Evolutionary conservation across 2,329 filamentous ascomycete species (phyloP).

Genomic region (Stemphylium lycopersici): DNA sequence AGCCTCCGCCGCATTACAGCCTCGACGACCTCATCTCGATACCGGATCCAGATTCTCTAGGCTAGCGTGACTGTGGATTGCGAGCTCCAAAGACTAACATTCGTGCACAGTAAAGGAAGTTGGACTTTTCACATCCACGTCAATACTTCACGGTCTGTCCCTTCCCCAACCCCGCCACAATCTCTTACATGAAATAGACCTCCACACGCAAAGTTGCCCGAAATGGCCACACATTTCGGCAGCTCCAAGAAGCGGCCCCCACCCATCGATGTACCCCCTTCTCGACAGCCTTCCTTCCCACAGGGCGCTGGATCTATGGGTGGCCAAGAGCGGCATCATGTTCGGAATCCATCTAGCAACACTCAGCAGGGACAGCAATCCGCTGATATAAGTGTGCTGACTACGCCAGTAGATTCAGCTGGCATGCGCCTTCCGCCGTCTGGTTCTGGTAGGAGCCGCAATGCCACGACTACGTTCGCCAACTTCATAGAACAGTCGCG

Average conservation of each 20-base stretch:
- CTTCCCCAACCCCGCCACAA: background rate
- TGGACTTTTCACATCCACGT: background rate
- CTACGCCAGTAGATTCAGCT: constrained; percentile 18
- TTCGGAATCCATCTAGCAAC: constrained; percentile 8
- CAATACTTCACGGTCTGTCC: background rate
- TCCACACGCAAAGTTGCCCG: background rate
- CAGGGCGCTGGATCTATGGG: constrained; percentile 22
- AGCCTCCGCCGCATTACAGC: background rate
- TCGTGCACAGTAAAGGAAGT: background rate
- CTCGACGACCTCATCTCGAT: background rate
- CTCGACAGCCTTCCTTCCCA: constrained; percentile 13
- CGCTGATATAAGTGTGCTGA: constrained; percentile 14
- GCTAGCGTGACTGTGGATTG: background rate
- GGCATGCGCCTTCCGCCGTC: constrained; percentile 17
- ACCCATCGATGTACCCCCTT: constrained; percentile 28
- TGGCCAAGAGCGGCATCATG: constrained; percentile 14
- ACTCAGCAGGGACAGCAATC: constrained; percentile 13
- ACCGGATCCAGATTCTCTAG: background rate
- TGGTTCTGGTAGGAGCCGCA: constrained; percentile 22
- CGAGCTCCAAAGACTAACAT: background rate
- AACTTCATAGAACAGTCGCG: constrained; percentile 34
- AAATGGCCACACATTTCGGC: constrained; percentile 22
- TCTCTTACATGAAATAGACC: background rate
- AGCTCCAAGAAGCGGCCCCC: constrained; percentile 37
- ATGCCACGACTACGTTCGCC: constrained; percentile 31